Base-by-base conservation (phyloP, 139 green algal species). In the Pycnococcus provasolii region DNA sequence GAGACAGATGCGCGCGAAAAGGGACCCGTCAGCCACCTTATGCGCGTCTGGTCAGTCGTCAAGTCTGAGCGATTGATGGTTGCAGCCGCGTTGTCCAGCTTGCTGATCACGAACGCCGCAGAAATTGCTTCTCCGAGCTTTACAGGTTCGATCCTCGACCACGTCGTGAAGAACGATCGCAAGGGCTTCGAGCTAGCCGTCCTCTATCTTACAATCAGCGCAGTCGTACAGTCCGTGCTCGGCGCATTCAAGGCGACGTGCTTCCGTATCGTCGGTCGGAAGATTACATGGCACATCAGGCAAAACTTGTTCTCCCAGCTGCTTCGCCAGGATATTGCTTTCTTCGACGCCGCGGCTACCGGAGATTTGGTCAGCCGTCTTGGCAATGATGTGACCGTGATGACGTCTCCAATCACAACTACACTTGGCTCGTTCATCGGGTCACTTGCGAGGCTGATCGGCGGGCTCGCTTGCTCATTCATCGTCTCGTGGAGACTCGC, bases 381-480 rank as follows among this genome's bases (percentile, higher is more conserved):
- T 45, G 76, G 64, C 53, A 77, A 77, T 41, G 73, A 79, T 15
- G 73, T 79, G 44, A 37, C 44, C 2, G 53, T 68, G 6, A 79
- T 79, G 73, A 42, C 59, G 43, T 67, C 73, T 67, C 73, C 73
- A 2, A 13, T 73, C 46, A 72, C 72, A 44, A 74, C 63, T 60
- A 70, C 68, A 68, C 67, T 79, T 37, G 65, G 54, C 13, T 46
- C 60, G 40, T 50, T 77, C 48, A 40, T 79, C 40, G 48, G 68
- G 26, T 76, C 71, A 44, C 3, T 77, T 40, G 42, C 48, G n/a
- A 43, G 15, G 43, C 15, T 81, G 8, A 44, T 60, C 44, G 77
- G 77, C 58, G 77, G 77, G 37, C n/a, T 83, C 47, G 11, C 71
- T 8, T 57, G 82, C 51, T 81, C 69, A 52, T 83, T 83, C 71